Conservation (phyloP, 2,329 filamentous ascomycete genomes). For the Calonectria honghensis region DNA sequence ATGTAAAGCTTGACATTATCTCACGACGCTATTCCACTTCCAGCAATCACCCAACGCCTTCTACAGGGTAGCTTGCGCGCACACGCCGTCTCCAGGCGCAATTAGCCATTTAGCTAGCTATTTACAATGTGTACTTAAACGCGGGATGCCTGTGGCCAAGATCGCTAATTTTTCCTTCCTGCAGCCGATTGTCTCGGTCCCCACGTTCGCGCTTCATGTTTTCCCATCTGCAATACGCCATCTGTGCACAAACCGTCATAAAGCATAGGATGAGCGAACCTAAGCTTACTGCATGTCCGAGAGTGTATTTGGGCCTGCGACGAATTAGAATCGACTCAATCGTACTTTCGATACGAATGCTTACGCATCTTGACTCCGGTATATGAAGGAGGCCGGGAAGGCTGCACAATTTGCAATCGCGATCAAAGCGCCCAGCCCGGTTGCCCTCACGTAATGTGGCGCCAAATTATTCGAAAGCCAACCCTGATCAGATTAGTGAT, state of each 20-base stretch:
- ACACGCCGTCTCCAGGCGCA: neutral
- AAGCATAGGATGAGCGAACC: constrained; percentile 22
- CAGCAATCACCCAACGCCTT: neutral
- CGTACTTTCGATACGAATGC: neutral
- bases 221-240: constrained; percentile 21
- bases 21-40: neutral
- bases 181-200: neutral
- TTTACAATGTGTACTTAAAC: constrained; percentile 18
- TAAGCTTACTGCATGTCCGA: constrained; percentile 18
- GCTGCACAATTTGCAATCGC: constrained; percentile 26
- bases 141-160: constrained; percentile 24
- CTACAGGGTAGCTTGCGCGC: neutral
- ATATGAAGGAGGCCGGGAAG: constrained; percentile 26
- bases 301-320: constrained; percentile 10
- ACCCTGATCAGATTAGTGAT: neutral
- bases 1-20: neutral
- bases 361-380: constrained; percentile 25
- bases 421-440: constrained; percentile 13
- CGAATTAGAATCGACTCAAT: neutral
- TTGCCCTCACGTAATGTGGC: constrained; percentile 24
- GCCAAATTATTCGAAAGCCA: constrained; percentile 27
- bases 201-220: constrained; percentile 23
- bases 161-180: neutral
- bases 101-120: neutral
- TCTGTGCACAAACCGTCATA: constrained; percentile 11